Evolutionary conservation across 768 basidiomycete species (phyloP), one percentile per base, ranked within the genome.

Genomic region (Cyathus striatus): DNA sequence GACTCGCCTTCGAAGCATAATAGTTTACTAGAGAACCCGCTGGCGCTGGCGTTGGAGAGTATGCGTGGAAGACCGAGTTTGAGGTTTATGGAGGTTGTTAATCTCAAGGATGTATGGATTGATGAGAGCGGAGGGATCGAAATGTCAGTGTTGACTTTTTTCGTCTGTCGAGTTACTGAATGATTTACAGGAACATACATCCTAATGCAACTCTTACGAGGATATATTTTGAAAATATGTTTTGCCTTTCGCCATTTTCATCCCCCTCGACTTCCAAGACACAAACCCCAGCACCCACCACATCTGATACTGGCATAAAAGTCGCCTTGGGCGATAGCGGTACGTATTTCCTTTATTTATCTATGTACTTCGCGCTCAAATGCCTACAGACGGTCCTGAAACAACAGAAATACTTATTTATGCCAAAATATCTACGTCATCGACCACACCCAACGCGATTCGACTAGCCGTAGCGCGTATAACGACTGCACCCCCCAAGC

Each of bases 11-110:
- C 59, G 14, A 64, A 68, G 35, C 66, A 68, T 27, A 48, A 13
- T 51, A 55, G 18, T 40, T 63, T 90, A 12, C 68, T 89, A 17
- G 66, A 83, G 47, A 86, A 83, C 49, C 79, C 81, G 0, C 66
- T 89, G 10, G 82, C 87, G 3, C 60, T 89, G 17, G 80, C 84
- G 0, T 57, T 90, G 40, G 87, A 89, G 61, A 86, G 79, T 59
- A 87, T 90, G 85, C 85, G 86, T 27, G 83, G 85, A 14, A 62
- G 84, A 16, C 82, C 81, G 1, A 73, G 75, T 20, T 61, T 90
- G 16, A 69, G 76, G 25, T 73, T 85, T 45, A 64, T 78, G 38
- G 83, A 78, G 2, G 66, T 69, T 0, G 70, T 76, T 14, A 67
- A 64, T 22, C 58, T 86, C 27, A 56, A 65, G 26, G 76, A 82